Evolutionary conservation across 441 rosid species (phyloP).

Genomic region (Adansonia madagascariensis): DNA sequence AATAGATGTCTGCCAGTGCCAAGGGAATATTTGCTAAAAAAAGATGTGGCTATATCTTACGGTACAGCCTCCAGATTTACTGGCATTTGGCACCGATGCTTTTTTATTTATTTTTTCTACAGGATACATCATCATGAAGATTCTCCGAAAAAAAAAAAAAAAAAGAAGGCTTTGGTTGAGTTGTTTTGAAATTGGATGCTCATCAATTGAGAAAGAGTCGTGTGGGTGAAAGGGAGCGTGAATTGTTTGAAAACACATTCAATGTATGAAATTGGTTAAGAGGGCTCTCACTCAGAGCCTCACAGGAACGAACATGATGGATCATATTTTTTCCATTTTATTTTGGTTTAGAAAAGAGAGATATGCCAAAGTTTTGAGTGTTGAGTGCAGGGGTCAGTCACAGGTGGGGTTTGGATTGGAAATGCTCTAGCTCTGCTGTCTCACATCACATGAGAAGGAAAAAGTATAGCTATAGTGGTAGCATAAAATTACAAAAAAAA

Average conservation of each 20-base stretch:
- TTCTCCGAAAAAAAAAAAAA: slow-evolving; percentile 20
- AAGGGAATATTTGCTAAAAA: slow-evolving; percentile 17
- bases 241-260: slow-evolving; percentile 6
- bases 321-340: not conserved
- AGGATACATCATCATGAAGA: not conserved
- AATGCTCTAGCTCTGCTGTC: not conserved
- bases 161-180: not conserved
- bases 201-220: not conserved
- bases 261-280: slow-evolving; percentile 9
- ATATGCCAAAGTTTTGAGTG: not conserved
- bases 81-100: slow-evolving; percentile 33
- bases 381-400: not conserved
- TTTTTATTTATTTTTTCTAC: slow-evolving; percentile 6
- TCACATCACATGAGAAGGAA: too few species aligned
- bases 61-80: slow-evolving; percentile 22
- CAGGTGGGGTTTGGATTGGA: slow-evolving; percentile 12
- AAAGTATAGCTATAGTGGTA: not conserved
- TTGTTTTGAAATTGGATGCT: too few species aligned
- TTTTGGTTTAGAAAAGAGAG: not conserved
- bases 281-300: not conserved
- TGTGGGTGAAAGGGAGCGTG: not conserved
- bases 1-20: slow-evolving; percentile 2
- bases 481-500: too few species aligned
- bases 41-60: not conserved
- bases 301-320: not conserved